Evolutionary conservation across 2,329 filamentous ascomycete genomes (phyloP).

Genomic region (Clathrospora elynae): DNA sequence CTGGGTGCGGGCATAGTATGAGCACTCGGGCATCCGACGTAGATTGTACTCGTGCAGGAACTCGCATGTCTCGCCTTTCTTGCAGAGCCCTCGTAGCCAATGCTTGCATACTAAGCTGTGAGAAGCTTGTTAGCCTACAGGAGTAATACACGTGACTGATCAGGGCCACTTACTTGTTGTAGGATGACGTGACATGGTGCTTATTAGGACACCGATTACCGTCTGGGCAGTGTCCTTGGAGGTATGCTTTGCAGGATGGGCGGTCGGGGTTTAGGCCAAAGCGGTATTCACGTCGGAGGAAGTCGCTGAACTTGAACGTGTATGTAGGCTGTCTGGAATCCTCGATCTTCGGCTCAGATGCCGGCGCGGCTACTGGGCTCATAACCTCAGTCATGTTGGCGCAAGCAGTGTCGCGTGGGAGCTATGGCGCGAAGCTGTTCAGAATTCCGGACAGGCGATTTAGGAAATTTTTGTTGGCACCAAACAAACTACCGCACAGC

Average conservation of each 20-base stretch:
- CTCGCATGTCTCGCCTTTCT: constrained; percentile 96
- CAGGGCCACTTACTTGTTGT: constrained; percentile 62
- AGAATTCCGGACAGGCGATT: too few relatives aligned
- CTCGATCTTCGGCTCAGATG: constrained; percentile 37
- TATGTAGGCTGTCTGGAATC: constrained; percentile 52
- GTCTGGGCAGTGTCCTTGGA: constrained; percentile 83
- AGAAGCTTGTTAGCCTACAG: constrained; percentile 12
- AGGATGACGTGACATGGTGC: constrained; percentile 67
- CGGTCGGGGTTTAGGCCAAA: constrained; percentile 74
- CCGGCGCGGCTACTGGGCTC: constrained; percentile 20
- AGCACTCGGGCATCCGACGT: constrained; percentile 97
- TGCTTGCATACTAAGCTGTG: constrained; percentile 89
- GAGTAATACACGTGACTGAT: neutral
- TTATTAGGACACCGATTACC: constrained; percentile 85
- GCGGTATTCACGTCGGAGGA: constrained; percentile 80
- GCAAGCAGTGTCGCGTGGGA: too few relatives aligned
- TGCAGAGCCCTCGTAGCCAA: constrained; percentile 95
- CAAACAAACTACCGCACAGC: too few relatives aligned
- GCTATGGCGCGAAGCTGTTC: too few relatives aligned
- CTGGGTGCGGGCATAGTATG: constrained; percentile 90
- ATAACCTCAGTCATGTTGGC: constrained; percentile 40
- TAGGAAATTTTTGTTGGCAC: too few relatives aligned
- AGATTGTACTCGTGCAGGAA: constrained; percentile 99
- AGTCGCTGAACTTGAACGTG: constrained; percentile 83
- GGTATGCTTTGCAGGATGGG: constrained; percentile 83